phyloP scores from a whole-genome alignment of 108 stramenopile species.

The Asterionellopsis glacialis region DNA sequence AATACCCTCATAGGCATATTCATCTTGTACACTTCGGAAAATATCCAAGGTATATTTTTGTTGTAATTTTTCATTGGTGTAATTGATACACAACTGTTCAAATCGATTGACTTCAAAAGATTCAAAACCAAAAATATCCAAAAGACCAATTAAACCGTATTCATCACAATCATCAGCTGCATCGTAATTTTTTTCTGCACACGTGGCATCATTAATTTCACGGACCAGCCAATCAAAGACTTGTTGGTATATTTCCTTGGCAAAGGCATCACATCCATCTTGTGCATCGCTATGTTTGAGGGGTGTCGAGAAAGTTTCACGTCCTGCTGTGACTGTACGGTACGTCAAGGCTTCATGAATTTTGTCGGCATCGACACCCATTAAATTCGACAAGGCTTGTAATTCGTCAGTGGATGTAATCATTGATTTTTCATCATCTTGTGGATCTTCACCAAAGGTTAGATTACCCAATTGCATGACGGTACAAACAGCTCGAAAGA shows the following conservation, averaged over 20 bases:
- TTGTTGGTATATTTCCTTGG: constrained; percentile 87
- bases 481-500: constrained; percentile 76
- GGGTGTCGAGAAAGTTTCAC: constrained; percentile 77
- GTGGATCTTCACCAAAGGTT: constrained; percentile 61
- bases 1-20: constrained; percentile 93
- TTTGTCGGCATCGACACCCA: constrained; percentile 63
- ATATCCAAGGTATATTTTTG: constrained; percentile 90
- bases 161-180: constrained; percentile 6
- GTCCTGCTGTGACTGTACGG: constrained; percentile 69
- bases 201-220: constrained; percentile 79
- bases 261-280: constrained; percentile 92
- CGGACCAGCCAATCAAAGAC: constrained; percentile 84
- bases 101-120: constrained; percentile 76
- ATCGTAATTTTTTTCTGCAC: constrained; percentile 46
- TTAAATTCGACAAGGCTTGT: constrained; percentile 52
- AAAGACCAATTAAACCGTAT: constrained; percentile 84
- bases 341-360: constrained; percentile 70
- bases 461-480: constrained; percentile 90
- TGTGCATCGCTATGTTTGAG: constrained; percentile 65
- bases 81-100: constrained; percentile 86
- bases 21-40: constrained; percentile 84
- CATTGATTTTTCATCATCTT: constrained; percentile 57
- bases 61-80: constrained; percentile 91
- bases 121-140: constrained; percentile 99
- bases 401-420: constrained; percentile 65